Conservation (phyloP, 1,284 basidiomycete genomes). For the Tilletiopsis washingtonensis region DNA sequence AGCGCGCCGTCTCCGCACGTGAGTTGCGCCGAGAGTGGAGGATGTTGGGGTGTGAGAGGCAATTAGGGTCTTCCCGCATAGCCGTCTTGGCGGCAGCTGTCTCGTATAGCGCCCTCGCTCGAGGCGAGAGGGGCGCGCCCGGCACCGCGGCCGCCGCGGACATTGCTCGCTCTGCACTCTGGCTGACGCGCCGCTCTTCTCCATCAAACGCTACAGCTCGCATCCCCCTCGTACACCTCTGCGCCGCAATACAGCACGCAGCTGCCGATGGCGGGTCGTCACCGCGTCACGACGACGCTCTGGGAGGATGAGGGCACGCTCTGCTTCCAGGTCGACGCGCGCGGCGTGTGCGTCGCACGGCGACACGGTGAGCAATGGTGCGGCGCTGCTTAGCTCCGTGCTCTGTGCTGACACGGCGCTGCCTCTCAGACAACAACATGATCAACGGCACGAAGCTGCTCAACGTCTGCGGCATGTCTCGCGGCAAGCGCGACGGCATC, state of each 20-base stretch:
- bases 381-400: not conserved
- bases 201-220: slow-evolving; percentile 1
- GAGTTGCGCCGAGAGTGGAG: no score
- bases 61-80: not conserved
- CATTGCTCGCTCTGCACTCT: no score
- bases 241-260: slow-evolving; percentile 40
- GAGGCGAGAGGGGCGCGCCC: not conserved
- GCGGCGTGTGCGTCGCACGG: slow-evolving; percentile 45
- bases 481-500: slow-evolving; percentile 47
- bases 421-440: slow-evolving; percentile 43
- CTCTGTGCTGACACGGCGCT: not conserved
- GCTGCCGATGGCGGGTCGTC: slow-evolving; percentile 38
- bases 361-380: slow-evolving; percentile 19
- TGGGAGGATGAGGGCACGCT: slow-evolving; percentile 47
- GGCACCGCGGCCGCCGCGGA: no score
- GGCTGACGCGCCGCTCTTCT: not conserved
- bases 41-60: not conserved
- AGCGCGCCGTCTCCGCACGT: not conserved
- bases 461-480: slow-evolving; percentile 46
- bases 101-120: not conserved
- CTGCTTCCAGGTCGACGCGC: slow-evolving; percentile 46
- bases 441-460: slow-evolving; percentile 47
- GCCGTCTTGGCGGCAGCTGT: not conserved
- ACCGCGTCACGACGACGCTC: slow-evolving; percentile 45
- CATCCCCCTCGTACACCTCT: slow-evolving; percentile 32